phyloP scores from a whole-genome alignment of 139 green algal species.

The Asterochloris erici region DNA sequence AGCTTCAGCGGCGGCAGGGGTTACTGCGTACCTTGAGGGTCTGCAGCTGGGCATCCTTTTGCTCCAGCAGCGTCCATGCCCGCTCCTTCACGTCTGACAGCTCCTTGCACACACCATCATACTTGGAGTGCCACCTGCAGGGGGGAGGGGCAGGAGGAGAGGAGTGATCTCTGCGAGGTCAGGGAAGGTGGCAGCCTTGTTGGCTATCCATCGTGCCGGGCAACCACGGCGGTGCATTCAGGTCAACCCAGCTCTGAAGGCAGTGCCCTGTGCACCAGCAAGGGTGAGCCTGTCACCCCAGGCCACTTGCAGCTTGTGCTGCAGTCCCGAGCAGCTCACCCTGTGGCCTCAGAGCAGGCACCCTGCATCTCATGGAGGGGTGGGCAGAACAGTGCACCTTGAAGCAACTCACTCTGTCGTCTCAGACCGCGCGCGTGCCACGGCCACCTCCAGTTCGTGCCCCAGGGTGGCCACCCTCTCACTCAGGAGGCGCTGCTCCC shows the following conservation, averaged over 20 bases:
- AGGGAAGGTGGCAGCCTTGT: neutral
- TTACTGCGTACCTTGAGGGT: neutral
- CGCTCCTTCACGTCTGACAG: constrained; percentile 25
- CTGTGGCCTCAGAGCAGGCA: too few species aligned
- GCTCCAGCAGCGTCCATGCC: constrained; percentile 16
- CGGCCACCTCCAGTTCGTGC: neutral
- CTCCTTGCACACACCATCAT: constrained; percentile 15
- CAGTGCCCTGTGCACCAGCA: too few species aligned
- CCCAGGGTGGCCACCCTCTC: neutral
- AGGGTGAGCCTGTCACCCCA: too few species aligned
- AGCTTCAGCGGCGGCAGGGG: neutral
- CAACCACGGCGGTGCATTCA: too few species aligned
- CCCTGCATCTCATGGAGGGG: neutral
- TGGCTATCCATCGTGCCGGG: too few species aligned
- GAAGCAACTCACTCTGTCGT: too few species aligned
- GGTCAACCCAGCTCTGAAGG: too few species aligned
- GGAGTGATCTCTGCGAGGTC: neutral
- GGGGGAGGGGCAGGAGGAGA: neutral
- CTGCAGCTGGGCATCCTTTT: constrained; percentile 19
- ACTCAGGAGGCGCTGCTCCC: neutral
- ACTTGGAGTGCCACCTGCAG: neutral
- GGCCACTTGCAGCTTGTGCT: too few species aligned
- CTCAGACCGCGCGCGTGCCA: neutral
- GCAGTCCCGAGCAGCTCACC: too few species aligned
- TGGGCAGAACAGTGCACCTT: neutral